Evolutionary conservation across 2,329 filamentous ascomycete genomes (phyloP), one percentile per base, ranked within the genome.

Genomic region (Thielaviopsis euricoi): DNA sequence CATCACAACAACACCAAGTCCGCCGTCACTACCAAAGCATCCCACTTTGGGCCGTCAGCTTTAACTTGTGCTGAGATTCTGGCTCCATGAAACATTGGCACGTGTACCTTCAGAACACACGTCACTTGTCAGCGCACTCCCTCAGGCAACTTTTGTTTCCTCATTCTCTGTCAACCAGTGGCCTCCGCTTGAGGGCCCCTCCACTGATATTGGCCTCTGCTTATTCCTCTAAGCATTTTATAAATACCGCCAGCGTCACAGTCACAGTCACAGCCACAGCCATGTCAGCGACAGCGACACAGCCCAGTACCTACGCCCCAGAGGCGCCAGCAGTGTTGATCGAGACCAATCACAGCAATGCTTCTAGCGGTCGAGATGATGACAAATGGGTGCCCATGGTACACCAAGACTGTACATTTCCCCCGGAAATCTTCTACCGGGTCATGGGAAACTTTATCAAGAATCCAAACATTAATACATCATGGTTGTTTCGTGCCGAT

Each of bases 391-490:
- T 71, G 55, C 79, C 79, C 51, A 71, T 82, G 60, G 77, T 75
- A 63, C 71, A 70, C 61, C 76, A 81, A 63, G 66, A 63, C 22
- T 87, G 85, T 67, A 74, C 73, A 13, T 90, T 89, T 66, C 71
- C 76, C 17, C 76, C 82, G 0, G 73, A 76, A 29, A 73, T 81
- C 57, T 91, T 89, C 67, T 70, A 75, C 60, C 69, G 76, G 48
- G 82, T 86, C 54, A 87, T 89, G 81, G 71, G 81, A 64, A 88
- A 90, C 65, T 73, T 90, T 58, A 79, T 91, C 62, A 78, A 78
- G 63, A 90, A 91, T 64, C 87, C 87, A 0, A 91, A 93, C 63
- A 75, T 89, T 69, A 89, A 88, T 62, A 87, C 86, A 0, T 82
- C 78, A 17, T 86, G 85, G 76, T 74, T 93, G 1, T 87, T 89